phyloP scores from a whole-genome alignment of 257 asterid species.

The Capsicum pubescens region DNA sequence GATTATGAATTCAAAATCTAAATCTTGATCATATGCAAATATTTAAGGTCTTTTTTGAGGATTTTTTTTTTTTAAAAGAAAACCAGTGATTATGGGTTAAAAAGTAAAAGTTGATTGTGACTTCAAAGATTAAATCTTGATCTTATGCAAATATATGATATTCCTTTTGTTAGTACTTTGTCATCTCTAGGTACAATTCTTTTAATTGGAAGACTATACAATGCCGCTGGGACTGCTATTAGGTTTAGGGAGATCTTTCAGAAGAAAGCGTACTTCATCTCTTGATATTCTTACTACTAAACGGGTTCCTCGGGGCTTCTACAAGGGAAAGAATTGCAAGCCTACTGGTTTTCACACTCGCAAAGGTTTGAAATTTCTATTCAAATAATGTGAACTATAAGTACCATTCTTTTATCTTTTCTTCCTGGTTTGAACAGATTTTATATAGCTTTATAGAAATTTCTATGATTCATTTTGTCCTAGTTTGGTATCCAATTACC shows the following conservation, averaged over 20 bases:
- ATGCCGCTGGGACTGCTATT: constrained; percentile 77
- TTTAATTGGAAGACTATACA: neutral
- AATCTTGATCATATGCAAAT: neutral
- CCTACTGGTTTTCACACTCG: constrained; percentile 97
- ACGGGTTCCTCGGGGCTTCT: constrained; percentile 62
- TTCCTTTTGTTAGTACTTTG: neutral
- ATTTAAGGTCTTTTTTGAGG: neutral
- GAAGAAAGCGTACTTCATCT: constrained; percentile 80
- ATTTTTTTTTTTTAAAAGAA: too few species aligned
- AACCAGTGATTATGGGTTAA: neutral
- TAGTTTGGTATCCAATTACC: neutral
- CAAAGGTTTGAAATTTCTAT: constrained; percentile 56
- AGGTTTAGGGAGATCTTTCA: constrained; percentile 72
- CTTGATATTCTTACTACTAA: constrained; percentile 80
- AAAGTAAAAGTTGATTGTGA: neutral
- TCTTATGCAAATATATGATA: neutral
- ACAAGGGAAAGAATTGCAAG: constrained; percentile 91
- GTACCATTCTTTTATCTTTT: neutral
- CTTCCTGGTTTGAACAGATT: neutral
- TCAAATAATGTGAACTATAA: neutral
- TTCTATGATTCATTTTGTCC: neutral
- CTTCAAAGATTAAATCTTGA: neutral
- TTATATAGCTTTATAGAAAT: neutral
- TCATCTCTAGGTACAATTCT: constrained; percentile 4
- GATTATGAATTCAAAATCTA: neutral